Base-by-base conservation (phyloP, 1,284 basidiomycete genomes). In the Exobasidium cylindrosporum region DNA sequence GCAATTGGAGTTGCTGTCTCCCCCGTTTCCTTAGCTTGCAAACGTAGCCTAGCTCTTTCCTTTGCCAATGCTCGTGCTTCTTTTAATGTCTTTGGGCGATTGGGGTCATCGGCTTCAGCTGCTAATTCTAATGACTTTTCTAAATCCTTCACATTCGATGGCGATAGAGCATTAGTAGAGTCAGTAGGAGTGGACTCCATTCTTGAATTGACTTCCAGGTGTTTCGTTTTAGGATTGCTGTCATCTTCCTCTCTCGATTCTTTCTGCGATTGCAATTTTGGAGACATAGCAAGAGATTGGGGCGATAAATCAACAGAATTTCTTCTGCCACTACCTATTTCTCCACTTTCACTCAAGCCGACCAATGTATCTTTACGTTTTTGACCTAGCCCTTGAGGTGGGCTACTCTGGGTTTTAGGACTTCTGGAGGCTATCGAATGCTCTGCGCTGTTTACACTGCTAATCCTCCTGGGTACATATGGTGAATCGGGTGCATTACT, bases 21-120 rank as follows among this genome's bases (percentile, higher is more conserved):
- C 4, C 43, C 43, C 10, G 43, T 4, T 4, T 23, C 21, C 26
- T 50, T 50, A 13, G 47, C 26, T 28, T 50, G 47, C 47, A 50
- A 28, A 28, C 63, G 52, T 28, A 62, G 17, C 40, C 31, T 45
- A 2, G 62, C 62, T 14, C 63, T 24, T 23, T 64, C 63, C 45
- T 64, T 64, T n/a, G 63, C 63, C 32, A 64, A 40, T n/a, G 62
- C 63, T 30, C 63, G n/a, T 29, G 63, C 63, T 45, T 64, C 63
- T 44, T 64, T 64, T 14, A 64, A 43, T 7, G 63, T 64, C 24
- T 56, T 54, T 11, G 63, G 63, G 28, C 63, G 60, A 58, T 56
- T 58, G 7, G 63, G 63, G 49, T 64, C 63, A 28, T 62, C 62
- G 14, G 31, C 32, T 7, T 62, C 62, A 17, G 62, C 60, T 43